Evolutionary conservation across 805 yeast genomes (phyloP), one percentile per base, ranked within the genome.

Genomic region (Brettanomyces nanus): DNA sequence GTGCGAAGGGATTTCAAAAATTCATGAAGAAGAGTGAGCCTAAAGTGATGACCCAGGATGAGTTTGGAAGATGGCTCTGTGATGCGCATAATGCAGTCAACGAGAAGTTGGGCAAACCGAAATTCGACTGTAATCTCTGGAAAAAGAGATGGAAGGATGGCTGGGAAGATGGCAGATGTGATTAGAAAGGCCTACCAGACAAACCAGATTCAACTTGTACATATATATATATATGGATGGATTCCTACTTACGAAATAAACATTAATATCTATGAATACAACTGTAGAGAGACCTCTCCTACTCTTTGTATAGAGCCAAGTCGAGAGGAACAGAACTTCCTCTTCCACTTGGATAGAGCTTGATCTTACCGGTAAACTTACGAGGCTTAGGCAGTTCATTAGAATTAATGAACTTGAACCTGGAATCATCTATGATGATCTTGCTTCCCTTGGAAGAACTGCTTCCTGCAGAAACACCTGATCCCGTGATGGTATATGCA

Each of bases 41-140:
- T 15, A 66, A 64, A 40, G 82, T 77, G 3, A 65, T 62, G 15
- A 71, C 74, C 4, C 85, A 84, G 47, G 95, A 86, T 37, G 81
- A 75, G 38, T 75, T 92, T 50, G 94, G 96, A 1, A 66, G 61
- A 48, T 92, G 98, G 98, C 63, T 92, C 39, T 92, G 97, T 62
- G 83, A 78, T 44, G 97, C 97, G 2, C 98, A 92, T 61, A 92
- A 92, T 53, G 84, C 74, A 27, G 97, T 92, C n/a, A 92, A 92
- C 58, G 66, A 57, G 15, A 89, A 87, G 57, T 56, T 90, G 20
- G 95, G 95, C 1, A 92, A 92, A 60, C 85, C 85, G 5, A 66
- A 65, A 39, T 92, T 92, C 54, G 87, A 90, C 55, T 90, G 97
- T 52, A 67, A 77, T 41, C 69, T 84, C 45, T 92, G 98, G 98